phyloP scores from a whole-genome alignment of 768 basidiomycete genomes.

The Podaxis sp. region DNA sequence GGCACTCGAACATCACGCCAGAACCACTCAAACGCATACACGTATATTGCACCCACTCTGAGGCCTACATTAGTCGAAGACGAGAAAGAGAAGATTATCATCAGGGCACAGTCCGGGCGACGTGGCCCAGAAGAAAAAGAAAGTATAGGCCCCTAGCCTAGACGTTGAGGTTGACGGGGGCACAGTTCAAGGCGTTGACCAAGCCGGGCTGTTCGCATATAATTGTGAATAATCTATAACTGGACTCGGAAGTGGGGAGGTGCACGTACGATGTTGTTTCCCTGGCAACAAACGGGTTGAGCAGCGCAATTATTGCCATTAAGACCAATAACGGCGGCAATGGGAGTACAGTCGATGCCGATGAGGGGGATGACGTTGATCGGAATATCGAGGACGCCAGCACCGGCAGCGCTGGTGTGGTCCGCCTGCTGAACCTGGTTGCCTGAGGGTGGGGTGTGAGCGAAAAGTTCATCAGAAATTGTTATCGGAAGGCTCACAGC shows the following conservation, averaged over 20 bases:
- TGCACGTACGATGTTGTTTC: constrained; percentile 5
- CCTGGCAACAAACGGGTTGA: constrained; percentile 12
- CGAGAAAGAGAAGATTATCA: not conserved
- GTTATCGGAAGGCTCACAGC: not conserved
- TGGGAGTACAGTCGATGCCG: constrained; percentile 10
- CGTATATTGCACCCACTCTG: constrained; percentile 15
- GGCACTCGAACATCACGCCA: too few relatives aligned
- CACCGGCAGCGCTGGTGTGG: not conserved
- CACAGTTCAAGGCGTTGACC: constrained; percentile 7
- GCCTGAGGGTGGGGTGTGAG: not conserved
- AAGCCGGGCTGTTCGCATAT: constrained; percentile 4
- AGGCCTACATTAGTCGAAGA: not conserved
- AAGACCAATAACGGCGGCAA: constrained; percentile 7
- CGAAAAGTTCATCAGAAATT: not conserved
- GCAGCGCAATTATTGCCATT: constrained; percentile 8
- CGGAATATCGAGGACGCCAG: not conserved
- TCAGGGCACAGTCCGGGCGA: not conserved
- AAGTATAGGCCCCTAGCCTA: not conserved
- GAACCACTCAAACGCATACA: constrained; percentile 15
- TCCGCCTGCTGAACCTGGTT: not conserved
- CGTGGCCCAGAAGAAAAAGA: not conserved
- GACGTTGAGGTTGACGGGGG: constrained; percentile 8
- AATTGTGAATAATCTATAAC: not conserved
- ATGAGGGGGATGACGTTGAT: not conserved
- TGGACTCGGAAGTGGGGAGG: not conserved